phyloP scores from a whole-genome alignment of 108 stramenopile species.

The Cyclostephanos tholiformis region DNA sequence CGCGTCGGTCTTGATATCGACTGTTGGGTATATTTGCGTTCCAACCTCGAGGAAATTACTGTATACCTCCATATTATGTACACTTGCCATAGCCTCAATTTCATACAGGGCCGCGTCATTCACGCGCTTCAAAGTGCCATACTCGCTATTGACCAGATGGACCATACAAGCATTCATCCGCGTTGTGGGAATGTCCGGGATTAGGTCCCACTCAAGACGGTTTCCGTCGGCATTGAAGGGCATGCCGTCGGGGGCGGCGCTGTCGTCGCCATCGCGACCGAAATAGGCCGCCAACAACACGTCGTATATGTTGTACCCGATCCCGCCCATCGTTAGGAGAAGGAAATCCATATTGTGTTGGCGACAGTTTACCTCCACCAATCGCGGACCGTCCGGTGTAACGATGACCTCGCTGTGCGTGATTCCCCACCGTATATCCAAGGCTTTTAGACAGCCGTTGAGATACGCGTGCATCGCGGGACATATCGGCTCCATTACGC shows the following conservation, averaged over 20 bases:
- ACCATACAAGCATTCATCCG: conserved; percentile 60
- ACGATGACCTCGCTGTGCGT: conserved; percentile 81
- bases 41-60: conserved; percentile 45
- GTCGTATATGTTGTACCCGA: conserved; percentile 54
- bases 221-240: background rate
- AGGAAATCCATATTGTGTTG: conserved; percentile 94
- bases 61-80: conserved; percentile 60
- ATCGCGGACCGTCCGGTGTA: conserved; percentile 81
- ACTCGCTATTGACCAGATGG: conserved; percentile 51
- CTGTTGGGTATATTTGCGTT: conserved; percentile 38
- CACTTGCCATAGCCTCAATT: conserved; percentile 61
- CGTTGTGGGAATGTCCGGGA: conserved; percentile 49
- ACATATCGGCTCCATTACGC: conserved; percentile 54
- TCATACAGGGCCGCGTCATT: conserved; percentile 52
- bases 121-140: conserved; percentile 40
- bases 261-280: background rate
- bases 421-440: background rate
- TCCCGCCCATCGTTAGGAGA: conserved; percentile 70
- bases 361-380: conserved; percentile 85
- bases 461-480: background rate
- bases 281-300: conserved; percentile 15
- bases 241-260: background rate
- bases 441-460: background rate
- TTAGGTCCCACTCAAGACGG: conserved; percentile 49
- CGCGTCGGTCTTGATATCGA: conserved; percentile 56